Conservation (phyloP, 768 basidiomycete genomes). For the Rhizopogon salebrosus region DNA sequence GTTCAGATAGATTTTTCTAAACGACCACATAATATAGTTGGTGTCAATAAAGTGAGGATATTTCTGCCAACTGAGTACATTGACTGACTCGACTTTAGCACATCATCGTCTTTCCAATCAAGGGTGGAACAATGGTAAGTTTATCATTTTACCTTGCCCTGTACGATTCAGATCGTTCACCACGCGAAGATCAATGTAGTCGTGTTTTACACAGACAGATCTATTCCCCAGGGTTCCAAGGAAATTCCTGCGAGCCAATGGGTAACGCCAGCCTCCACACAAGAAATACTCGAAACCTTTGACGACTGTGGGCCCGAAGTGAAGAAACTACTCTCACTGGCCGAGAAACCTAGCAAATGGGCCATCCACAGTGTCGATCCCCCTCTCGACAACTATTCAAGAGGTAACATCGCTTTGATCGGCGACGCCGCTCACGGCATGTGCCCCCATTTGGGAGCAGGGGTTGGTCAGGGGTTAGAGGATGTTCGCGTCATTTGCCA, state of each 20-base stretch:
- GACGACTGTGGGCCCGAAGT: slow-evolving; percentile 44
- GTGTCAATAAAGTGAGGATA: slow-evolving; percentile 36
- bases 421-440: slow-evolving; percentile 60
- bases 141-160: background rate
- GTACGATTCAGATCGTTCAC: background rate
- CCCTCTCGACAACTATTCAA: slow-evolving; percentile 38
- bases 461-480: slow-evolving; percentile 57
- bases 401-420: slow-evolving; percentile 42
- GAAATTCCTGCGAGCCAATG: slow-evolving; percentile 30
- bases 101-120: slow-evolving; percentile 47
- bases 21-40: slow-evolving; percentile 39
- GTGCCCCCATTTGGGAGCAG: slow-evolving; percentile 54
- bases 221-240: slow-evolving; percentile 21
- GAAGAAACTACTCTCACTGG: slow-evolving; percentile 33
- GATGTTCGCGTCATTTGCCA: slow-evolving; percentile 44
- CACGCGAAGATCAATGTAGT: slow-evolving; percentile 41
- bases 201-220: slow-evolving; percentile 32
- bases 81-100: slow-evolving; percentile 31
- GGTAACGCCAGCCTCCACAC: slow-evolving; percentile 35
- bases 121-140: slow-evolving; percentile 35
- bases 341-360: slow-evolving; percentile 47
- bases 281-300: slow-evolving; percentile 40
- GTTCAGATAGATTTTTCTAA: slow-evolving; percentile 33
- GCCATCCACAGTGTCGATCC: slow-evolving; percentile 44
- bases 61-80: background rate